Conservation (phyloP, 257 asterid species). For the Scutellaria galericulata region DNA sequence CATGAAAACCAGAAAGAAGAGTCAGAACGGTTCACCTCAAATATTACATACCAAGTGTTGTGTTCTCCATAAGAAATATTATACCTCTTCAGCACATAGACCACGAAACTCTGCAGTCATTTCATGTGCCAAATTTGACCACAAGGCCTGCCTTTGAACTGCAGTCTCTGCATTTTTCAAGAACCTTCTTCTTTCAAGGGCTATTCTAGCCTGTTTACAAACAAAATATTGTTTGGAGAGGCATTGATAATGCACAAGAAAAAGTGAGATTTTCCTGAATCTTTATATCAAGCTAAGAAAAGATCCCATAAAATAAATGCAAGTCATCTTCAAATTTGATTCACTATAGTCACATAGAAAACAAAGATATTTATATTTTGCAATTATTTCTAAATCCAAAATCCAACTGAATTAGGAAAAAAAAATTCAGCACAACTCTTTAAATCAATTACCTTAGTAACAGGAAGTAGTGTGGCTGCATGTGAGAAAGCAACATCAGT, state of each 20-base stretch:
- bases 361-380: too few relatives aligned
- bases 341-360: too few relatives aligned
- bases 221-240: neutral
- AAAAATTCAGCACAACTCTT: too few relatives aligned
- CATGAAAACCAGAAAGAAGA: constrained; percentile 35
- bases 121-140: constrained; percentile 99
- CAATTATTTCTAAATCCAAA: too few relatives aligned
- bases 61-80: neutral
- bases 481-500: constrained; percentile 99
- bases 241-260: too few relatives aligned
- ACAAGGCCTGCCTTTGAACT: constrained; percentile 88
- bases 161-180: constrained; percentile 96
- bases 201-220: constrained; percentile 83
- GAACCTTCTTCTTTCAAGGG: constrained; percentile 95
- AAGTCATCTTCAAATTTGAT: too few relatives aligned
- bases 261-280: neutral
- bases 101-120: constrained; percentile 99
- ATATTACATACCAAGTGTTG: too few relatives aligned
- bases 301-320: too few relatives aligned
- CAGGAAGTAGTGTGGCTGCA: constrained; percentile 96
- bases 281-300: constrained; percentile 18
- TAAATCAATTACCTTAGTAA: constrained; percentile 70
- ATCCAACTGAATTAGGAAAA: too few relatives aligned
- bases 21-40: constrained; percentile 2
- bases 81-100: constrained; percentile 97